Evolutionary conservation across 371 early-diverging fungal species (phyloP).

Genomic region (Choanephora cucurbitarum): DNA sequence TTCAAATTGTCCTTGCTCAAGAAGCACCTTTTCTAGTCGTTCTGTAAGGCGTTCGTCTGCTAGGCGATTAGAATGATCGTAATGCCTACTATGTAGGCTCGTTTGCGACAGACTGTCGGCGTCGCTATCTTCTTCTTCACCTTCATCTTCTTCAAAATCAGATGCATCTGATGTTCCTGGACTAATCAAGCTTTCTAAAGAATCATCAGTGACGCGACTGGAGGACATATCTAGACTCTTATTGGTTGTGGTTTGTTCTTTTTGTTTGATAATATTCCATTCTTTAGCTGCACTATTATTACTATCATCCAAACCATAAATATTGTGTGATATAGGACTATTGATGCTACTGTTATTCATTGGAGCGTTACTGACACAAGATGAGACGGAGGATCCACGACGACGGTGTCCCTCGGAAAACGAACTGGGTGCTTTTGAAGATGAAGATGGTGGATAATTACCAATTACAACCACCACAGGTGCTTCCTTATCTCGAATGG

Average conservation of each 20-base stretch:
- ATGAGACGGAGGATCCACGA: constrained; percentile 16
- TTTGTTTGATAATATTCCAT: constrained; percentile 7
- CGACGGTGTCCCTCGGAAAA: constrained; percentile 5
- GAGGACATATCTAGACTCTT: constrained; percentile 11
- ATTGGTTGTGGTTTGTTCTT: neutral
- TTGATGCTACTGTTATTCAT: neutral
- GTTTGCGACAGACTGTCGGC: neutral
- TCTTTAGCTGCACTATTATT: constrained; percentile 10
- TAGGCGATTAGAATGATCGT: neutral
- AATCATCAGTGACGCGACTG: constrained; percentile 35
- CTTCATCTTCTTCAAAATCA: constrained; percentile 18
- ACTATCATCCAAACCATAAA: constrained; percentile 1
- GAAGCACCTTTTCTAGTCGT: constrained; percentile 27
- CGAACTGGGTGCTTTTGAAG: neutral
- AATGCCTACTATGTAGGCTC: neutral
- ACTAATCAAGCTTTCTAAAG: constrained; percentile 39
- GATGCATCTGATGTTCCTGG: constrained; percentile 39
- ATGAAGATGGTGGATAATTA: constrained; percentile 5
- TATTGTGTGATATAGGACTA: constrained; percentile 2
- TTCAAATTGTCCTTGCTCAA: constrained; percentile 19
- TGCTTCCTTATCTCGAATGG: constrained; percentile 22
- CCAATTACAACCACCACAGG: constrained; percentile 40
- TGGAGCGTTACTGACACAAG: neutral
- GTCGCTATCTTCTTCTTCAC: constrained; percentile 19
- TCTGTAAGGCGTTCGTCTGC: constrained; percentile 13